Evolutionary conservation across 352 stramenopile genomes (phyloP), one percentile per base, ranked within the genome.

Genomic region (Stramenopiles sp.): DNA sequence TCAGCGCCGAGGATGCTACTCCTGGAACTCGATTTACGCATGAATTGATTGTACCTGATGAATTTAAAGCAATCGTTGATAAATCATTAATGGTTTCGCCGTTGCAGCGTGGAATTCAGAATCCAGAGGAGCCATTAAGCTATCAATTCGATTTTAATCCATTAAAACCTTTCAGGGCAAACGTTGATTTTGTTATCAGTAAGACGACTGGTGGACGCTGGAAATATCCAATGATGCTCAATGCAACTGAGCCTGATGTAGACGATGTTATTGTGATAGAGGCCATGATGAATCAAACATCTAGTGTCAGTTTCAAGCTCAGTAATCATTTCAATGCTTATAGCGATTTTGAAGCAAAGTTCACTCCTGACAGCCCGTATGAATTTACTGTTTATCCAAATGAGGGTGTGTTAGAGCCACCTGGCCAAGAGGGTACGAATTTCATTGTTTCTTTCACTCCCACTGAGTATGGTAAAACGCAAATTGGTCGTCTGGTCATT

Each of bases 381-480:
- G 90, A 92, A 7, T 95, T 97, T 84, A 94, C 88, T 0, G 90
- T 97, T 22, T 93, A 92, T 80, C 92, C 92, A 0, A 76, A 84
- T 0, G 85, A 91, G 81, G 92, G 92, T 0, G 81, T 89, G 8
- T 83, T 97, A n/a, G 86, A 89, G 0, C 86, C 90, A 0, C 92
- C 89, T 80, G 91, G 90, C 0, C 91, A 87, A 33, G 87, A 95
- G 0, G 90, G 90, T 0, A 85, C 87, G 27, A 82, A 84, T 0
- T 96, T 97, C 82, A 86, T 93, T 0, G 89, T 96, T 0, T 94
- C 90, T 7, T 97, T 96, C 83, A 92, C 91, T 7, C 92, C 92
- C 0, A 94, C 87, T 0, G 92, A 92, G 4, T 97, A 97, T 81
- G 92, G 92, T 75, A 95, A 95, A 81, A 92, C 93, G 86, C 88